Conservation (phyloP, 225 moss, liverwort and hornwort species). For the Pseudoscleropodium purum region DNA sequence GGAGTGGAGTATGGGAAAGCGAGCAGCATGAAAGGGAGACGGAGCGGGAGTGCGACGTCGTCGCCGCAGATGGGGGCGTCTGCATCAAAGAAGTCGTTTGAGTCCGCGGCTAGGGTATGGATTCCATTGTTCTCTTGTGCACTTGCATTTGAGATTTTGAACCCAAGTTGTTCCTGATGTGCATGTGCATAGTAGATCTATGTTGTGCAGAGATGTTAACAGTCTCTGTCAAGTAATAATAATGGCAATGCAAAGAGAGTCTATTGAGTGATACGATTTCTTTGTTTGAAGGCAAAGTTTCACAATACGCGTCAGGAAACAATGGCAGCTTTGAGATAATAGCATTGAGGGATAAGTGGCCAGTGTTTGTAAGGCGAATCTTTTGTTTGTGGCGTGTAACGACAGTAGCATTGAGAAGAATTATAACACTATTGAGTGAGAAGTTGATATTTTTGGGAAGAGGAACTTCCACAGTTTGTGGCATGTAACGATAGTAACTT, state of each 20-base stretch:
- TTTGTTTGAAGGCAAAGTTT: no score
- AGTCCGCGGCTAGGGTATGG: slow-evolving; percentile 23
- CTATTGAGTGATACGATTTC: not conserved
- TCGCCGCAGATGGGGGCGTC: slow-evolving; percentile 15
- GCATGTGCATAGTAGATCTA: not conserved
- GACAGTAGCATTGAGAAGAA: not conserved
- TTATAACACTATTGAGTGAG: not conserved
- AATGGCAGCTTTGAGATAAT: not conserved
- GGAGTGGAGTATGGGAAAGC: slow-evolving; percentile 12
- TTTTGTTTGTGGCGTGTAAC: not conserved
- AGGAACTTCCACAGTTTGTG: not conserved
- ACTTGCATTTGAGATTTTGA: not conserved
- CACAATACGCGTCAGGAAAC: not conserved
- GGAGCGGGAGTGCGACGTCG: not conserved
- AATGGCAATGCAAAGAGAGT: no score
- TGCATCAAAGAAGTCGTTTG: slow-evolving; percentile 26
- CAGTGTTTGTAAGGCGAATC: not conserved
- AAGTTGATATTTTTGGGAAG: not conserved
- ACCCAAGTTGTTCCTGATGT: not conserved
- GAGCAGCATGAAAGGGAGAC: slow-evolving; percentile 7
- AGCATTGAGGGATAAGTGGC: not conserved
- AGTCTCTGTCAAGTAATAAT: no score
- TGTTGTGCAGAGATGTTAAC: not conserved
- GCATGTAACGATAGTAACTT: not conserved
- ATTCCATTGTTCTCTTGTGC: not conserved